Evolutionary conservation across 1,284 basidiomycete species (phyloP).

Genomic region (Irpex sp.): DNA sequence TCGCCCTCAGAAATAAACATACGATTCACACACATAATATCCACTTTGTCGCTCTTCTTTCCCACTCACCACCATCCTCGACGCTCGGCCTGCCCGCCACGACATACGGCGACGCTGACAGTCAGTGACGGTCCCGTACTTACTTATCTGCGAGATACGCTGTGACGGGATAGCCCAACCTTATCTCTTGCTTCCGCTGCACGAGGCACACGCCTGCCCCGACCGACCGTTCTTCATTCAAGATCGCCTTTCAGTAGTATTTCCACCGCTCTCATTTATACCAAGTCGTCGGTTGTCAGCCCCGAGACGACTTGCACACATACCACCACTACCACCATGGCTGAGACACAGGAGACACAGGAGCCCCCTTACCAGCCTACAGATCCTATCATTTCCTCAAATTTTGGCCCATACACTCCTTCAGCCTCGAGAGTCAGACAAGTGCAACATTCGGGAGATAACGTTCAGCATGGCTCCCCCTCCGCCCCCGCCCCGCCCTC

Average conservation of each 20-base stretch:
- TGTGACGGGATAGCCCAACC: background rate
- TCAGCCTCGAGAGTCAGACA: conserved; percentile 21
- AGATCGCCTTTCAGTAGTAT: background rate
- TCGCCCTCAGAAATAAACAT: background rate
- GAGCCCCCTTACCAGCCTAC: conserved; percentile 19
- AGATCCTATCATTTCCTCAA: conserved; percentile 24
- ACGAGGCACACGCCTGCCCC: background rate
- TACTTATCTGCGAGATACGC: no score
- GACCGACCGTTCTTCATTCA: background rate
- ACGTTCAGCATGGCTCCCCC: background rate
- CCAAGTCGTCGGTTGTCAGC: background rate
- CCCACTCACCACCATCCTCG: conserved; percentile 2
- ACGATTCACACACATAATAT: background rate
- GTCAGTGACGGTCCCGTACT: background rate
- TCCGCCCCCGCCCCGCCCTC: conserved; percentile 5
- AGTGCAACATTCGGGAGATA: background rate
- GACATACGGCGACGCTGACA: background rate
- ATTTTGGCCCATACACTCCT: conserved; percentile 22
- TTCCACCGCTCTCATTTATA: background rate
- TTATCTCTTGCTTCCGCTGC: conserved; percentile 1
- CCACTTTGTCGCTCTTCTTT: conserved; percentile 1
- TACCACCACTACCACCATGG: conserved; percentile 17
- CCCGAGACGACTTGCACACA: conserved; percentile 6
- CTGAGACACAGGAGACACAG: conserved; percentile 5
- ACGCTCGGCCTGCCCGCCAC: background rate